Conservation (phyloP, 1,139 yeast species). For the Wickerhamomyces sp. region DNA sequence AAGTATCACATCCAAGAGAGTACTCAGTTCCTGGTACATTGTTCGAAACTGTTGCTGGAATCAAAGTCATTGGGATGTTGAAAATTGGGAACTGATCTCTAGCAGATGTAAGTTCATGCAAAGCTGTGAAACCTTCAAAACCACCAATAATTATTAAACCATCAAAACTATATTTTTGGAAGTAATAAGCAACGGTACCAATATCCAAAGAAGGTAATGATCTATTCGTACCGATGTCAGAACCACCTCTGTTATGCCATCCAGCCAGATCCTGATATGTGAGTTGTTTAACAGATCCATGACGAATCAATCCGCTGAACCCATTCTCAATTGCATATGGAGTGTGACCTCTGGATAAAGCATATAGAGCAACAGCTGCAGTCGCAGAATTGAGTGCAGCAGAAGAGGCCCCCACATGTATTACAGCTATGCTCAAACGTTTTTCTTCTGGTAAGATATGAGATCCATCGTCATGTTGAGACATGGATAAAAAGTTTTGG, state of each 20-base stretch:
- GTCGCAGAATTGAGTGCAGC: constrained; percentile 79
- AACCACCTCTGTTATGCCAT: constrained; percentile 75
- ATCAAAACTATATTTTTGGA: constrained; percentile 67
- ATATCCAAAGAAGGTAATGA: constrained; percentile 64
- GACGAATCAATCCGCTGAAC: constrained; percentile 70
- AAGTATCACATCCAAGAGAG: constrained; percentile 74
- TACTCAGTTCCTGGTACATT: constrained; percentile 84
- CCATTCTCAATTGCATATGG: constrained; percentile 75
- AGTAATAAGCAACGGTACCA: constrained; percentile 72
- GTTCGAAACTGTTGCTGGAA: constrained; percentile 81
- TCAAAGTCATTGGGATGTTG: constrained; percentile 71
- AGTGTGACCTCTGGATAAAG: constrained; percentile 70
- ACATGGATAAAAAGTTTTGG: constrained; percentile 57
- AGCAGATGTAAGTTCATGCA: constrained; percentile 61
- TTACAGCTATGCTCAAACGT: constrained; percentile 61
- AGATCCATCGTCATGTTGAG: constrained; percentile 62
- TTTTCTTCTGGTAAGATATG: constrained; percentile 49
- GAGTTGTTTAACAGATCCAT: constrained; percentile 59
- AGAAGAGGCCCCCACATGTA: constrained; percentile 81
- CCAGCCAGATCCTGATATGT: constrained; percentile 68
- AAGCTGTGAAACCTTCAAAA: constrained; percentile 69
- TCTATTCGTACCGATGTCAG: constrained; percentile 79
- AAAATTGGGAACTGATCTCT: constrained; percentile 63
- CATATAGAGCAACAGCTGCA: constrained; percentile 67
- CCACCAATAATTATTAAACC: constrained; percentile 77